Evolutionary conservation across 306 rosid species (phyloP).

Genomic region (Vigna hirtella): DNA sequence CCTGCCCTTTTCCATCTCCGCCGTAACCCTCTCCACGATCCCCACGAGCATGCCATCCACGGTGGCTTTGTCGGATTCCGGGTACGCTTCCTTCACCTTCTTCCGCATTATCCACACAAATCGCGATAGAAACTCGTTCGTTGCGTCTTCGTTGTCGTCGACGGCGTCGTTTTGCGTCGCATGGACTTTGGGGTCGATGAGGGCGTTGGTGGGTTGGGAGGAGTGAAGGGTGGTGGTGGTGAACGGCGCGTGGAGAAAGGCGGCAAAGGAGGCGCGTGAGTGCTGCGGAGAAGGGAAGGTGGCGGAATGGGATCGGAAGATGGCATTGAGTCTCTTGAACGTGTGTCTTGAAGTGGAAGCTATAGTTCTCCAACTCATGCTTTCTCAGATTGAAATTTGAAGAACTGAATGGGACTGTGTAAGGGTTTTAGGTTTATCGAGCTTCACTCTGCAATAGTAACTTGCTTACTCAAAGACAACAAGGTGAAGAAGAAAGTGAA

Average conservation of each 20-base stretch:
- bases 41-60: conserved; percentile 69
- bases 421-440: conserved; percentile 48
- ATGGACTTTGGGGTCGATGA: conserved; percentile 18
- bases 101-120: conserved; percentile 81
- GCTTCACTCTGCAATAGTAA: neutral
- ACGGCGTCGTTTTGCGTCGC: conserved; percentile 34
- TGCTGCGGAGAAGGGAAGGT: conserved; percentile 6
- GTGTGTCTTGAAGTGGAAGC: conserved; percentile 47
- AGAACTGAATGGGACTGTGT: neutral
- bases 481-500: neutral
- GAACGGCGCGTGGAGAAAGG: conserved; percentile 21
- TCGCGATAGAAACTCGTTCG: conserved; percentile 78
- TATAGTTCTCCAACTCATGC: conserved; percentile 61
- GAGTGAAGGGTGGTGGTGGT: conserved; percentile 46
- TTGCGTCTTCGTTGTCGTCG: conserved; percentile 50
- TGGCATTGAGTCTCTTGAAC: conserved; percentile 49
- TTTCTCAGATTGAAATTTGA: neutral
- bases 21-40: conserved; percentile 63
- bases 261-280: neutral
- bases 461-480: neutral
- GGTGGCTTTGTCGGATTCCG: conserved; percentile 63
- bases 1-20: conserved; percentile 70
- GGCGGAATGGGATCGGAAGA: conserved; percentile 25
- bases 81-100: conserved; percentile 57
- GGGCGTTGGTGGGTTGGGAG: conserved; percentile 38